Base-by-base conservation (phyloP, 1,284 basidiomycete species). In the Ganoderma multipileum region DNA sequence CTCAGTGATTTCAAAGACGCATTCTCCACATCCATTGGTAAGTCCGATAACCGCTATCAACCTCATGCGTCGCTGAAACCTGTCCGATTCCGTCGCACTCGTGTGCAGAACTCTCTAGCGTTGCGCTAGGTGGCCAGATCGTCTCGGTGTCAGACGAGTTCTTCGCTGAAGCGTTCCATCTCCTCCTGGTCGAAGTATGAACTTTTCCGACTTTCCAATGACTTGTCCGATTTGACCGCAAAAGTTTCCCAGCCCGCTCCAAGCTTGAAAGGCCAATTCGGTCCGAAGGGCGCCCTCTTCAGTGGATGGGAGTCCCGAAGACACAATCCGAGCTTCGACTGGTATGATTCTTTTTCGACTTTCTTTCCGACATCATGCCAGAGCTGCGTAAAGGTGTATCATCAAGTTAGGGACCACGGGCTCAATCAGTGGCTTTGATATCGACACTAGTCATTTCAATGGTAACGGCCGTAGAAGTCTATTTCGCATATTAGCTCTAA, bases 401-500 rank as follows among this genome's bases (percentile, higher is more conserved):
- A 89, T 99, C 76, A 90, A 92, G 76, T 87, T 99, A 3, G 97
- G 96, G 1, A 91, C 94, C 0, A 84, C 89, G 7, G 95, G 95
- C 0, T 86, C 84, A 5, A 83, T 99, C 63, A 78, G 83, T n/a
- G 96, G 96, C 1, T 95, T 98, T 78, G 97, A 99, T 79, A 87
- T 99, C 47, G 98, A 99, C 79, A 99, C 97, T 0, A 86, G 93
- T n/a, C 91, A 97, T 79, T 99, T 99, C 83, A 95, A 91, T 73
- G 97, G 97, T 68, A 42, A 26, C 3, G 14, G 30, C 44, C 28
- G 7, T 47, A 63, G 14, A 39, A 26, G 23, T 23, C n/a, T 18
- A n/a, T 50, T 39, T 20, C 52, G 18, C 47, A 11, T 30, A 47
- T 28, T 5, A 23, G 55, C 12, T 38, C 33, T 58, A 58, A 58